A percentile compares a stretch with the other conserved stretches of the same genome.
These are phyloP conservation scores for Phlyctochytrium bullatum DNA, from an alignment of 192 early-diverging fungal species.

Conservation along the genomic window DNA sequence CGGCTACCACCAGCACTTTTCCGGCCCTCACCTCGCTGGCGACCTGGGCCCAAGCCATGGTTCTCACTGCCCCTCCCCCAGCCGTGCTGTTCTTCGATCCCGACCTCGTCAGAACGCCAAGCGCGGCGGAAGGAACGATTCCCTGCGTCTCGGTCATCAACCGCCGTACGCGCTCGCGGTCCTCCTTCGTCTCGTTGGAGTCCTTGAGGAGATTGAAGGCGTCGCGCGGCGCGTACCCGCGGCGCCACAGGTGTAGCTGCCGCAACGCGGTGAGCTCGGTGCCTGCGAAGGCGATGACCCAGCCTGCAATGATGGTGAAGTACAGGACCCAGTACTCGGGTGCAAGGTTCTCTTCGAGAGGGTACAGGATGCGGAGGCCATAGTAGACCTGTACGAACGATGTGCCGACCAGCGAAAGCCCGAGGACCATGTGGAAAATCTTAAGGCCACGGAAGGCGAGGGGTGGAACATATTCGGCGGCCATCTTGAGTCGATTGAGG, in stretches of 20 bases:
- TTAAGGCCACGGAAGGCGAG: neutral
- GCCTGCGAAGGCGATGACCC: neutral
- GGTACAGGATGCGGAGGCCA: neutral
- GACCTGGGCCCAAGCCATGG: neutral
- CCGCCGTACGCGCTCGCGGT: too few species aligned
- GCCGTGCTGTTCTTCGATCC: neutral
- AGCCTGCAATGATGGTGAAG: neutral
- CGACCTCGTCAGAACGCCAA: neutral
- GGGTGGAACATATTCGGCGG: neutral
- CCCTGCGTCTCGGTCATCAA: neutral
- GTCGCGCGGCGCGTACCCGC: neutral
- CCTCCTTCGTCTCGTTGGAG: neutral
- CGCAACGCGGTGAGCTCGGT: too few species aligned
- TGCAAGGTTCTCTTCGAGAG: neutral
- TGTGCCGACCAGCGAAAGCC: neutral
- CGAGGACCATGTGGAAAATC: neutral
- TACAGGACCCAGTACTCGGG: neutral
- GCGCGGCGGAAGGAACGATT: too few species aligned
- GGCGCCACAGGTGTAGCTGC: too few species aligned
- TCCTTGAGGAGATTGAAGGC: neutral
- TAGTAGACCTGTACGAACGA: neutral
- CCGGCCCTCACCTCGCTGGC: neutral
- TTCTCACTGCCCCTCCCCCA: neutral
- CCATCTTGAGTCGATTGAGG: neutral
- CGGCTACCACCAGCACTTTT: conserved; percentile 16